Evolutionary conservation across 2,329 filamentous ascomycete genomes (phyloP), one percentile per base, ranked within the genome.

Genomic region (Nectriaceae sp.): DNA sequence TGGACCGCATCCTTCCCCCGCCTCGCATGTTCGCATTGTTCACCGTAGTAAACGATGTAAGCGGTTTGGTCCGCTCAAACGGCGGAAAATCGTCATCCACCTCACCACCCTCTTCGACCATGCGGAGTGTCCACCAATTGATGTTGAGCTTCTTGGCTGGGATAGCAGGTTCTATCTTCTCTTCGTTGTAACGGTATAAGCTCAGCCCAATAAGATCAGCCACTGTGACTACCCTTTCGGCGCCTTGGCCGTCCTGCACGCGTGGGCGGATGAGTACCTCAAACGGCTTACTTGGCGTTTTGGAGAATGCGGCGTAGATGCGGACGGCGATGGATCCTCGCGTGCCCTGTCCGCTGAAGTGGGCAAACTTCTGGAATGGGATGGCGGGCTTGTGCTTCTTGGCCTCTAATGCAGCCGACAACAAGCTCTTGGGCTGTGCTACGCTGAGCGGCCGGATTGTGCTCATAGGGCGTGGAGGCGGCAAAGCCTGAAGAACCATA

Each of bases 11-110:
- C 41, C 79, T 70, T 4, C 75, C 79, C 8, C 76, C 73, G 36
- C 77, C 85, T 46, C 83, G 78, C 64, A 88, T 87, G 60, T 90
- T 89, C 47, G 87, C 88, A 63, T 90, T 91, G 64, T 93, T 92
- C 52, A 87, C 88, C 5, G 88, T 90, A 31, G 89, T 90, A 60
- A 93, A 94, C 18, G 89, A 84, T 5, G 81, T 82, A n/a, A 94
- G 76, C 2, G 85, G 80, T 60, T 87, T 88, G 19, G 82, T 89
- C 29, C 89, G 79, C 49, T 88, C 86, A 35, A 94, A 75, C 0
- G 89, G 85, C 24, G 89, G 88, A 55, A 94, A 94, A 62, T 94
- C 90, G 55, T 90, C 88, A 57, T 95, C 89, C 1, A 93, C 85
- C 62, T 94, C 89, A 41, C 88, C 90, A 47, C 89, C 88, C 63